These are phyloP conservation scores for Neurospora intermedia DNA, from an alignment of 495 filamentous ascomycete species.

Conservation along the genomic window DNA sequence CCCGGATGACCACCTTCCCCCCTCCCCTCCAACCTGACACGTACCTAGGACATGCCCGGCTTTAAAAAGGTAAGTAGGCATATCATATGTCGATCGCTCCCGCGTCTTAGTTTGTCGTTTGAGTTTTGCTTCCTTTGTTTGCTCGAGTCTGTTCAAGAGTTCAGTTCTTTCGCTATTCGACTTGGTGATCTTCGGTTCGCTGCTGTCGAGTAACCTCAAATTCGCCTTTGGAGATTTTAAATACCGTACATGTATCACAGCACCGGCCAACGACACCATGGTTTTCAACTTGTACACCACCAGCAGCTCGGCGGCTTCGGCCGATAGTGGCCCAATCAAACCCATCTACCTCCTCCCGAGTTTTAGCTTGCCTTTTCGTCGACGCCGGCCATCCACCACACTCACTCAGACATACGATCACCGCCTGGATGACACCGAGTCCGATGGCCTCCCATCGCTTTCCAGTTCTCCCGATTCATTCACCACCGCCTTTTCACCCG, in stretches of 20 bases:
- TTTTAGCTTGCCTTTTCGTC: constrained; percentile 33
- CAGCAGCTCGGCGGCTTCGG: neutral
- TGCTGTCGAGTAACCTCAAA: neutral
- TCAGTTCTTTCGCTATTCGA: neutral
- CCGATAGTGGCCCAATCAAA: constrained; percentile 30
- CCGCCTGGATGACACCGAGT: neutral
- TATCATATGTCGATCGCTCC: neutral
- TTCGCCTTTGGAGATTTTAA: neutral
- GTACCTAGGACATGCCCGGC: neutral
- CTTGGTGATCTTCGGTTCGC: neutral
- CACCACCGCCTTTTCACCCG: constrained; percentile 11
- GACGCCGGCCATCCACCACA: constrained; percentile 13
- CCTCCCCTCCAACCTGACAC: neutral
- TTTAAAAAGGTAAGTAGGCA: neutral
- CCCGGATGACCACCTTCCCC: neutral
- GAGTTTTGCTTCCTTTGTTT: neutral
- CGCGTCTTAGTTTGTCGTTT: neutral
- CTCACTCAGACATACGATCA: neutral
- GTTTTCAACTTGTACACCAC: constrained; percentile 11
- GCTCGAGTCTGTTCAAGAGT: neutral
- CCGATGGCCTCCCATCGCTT: constrained; percentile 8
- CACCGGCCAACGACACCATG: constrained; percentile 8
- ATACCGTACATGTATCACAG: neutral
- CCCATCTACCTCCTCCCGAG: constrained; percentile 41
- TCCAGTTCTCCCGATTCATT: constrained; percentile 26